These are phyloP conservation scores for Botrytis medusae DNA, from an alignment of 2,329 filamentous ascomycete species.

Conservation along the genomic window DNA sequence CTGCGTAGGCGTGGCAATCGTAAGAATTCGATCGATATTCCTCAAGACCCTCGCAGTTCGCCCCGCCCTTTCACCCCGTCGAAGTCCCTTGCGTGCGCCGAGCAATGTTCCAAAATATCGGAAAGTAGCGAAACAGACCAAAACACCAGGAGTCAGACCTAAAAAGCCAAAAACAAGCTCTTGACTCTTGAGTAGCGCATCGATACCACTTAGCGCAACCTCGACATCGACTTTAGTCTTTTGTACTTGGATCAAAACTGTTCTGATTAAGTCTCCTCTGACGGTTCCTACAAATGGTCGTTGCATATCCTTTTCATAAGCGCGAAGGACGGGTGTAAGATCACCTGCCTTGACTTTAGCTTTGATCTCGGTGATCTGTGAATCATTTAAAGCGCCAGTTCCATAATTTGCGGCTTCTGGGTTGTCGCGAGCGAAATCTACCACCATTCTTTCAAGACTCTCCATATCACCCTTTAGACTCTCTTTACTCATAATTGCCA, in stretches of 20 bases:
- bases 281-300: constrained; percentile 80
- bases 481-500: constrained; percentile 93
- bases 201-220: constrained; percentile 92
- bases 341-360: constrained; percentile 86
- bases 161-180: constrained; percentile 98
- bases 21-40: constrained; percentile 82
- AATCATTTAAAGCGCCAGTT: constrained; percentile 56
- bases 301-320: constrained; percentile 86
- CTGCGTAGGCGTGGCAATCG: constrained; percentile 65
- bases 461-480: constrained; percentile 87
- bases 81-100: constrained; percentile 67
- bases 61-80: constrained; percentile 63
- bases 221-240: constrained; percentile 99
- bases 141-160: constrained; percentile 86
- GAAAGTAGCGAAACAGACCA: constrained; percentile 74
- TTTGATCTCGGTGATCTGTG: constrained; percentile 72
- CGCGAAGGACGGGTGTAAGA: constrained; percentile 83
- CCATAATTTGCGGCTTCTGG: constrained; percentile 58
- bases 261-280: constrained; percentile 81
- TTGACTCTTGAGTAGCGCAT: constrained; percentile 90
- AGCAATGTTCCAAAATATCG: constrained; percentile 71
- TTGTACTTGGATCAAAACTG: constrained; percentile 92
- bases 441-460: constrained; percentile 94
- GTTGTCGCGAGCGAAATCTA: constrained; percentile 89
- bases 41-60: constrained; percentile 76